Conservation (phyloP, 768 basidiomycete genomes). For the Xerocomus spinulosus region DNA sequence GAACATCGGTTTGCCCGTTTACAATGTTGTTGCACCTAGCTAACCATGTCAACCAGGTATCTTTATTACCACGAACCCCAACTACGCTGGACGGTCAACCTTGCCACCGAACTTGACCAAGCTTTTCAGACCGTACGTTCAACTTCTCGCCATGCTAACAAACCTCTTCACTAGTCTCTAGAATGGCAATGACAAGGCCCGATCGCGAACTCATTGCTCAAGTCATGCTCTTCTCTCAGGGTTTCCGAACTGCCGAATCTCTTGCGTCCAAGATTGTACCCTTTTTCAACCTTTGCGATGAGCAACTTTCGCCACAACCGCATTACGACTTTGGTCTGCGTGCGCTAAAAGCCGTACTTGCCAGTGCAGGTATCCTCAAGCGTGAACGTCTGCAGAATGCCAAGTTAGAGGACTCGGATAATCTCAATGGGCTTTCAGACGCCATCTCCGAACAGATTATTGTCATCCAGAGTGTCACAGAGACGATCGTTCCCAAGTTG, state of each 20-base stretch:
- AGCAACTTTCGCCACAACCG: constrained; percentile 93
- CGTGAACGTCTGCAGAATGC: constrained; percentile 70
- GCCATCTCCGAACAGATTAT: constrained; percentile 88
- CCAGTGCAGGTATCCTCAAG: constrained; percentile 96
- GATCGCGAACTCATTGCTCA: constrained; percentile 98
- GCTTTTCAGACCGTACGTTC: constrained; percentile 82
- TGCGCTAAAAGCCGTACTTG: constrained; percentile 92
- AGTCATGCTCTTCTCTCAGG: constrained; percentile 99
- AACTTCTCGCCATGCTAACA: neutral
- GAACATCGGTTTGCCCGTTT: constrained; percentile 66
- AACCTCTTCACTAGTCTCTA: constrained; percentile 29
- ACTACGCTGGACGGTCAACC: constrained; percentile 95
- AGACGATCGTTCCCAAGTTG: constrained; percentile 97
- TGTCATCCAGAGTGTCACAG: constrained; percentile 95
- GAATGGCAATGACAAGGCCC: constrained; percentile 99
- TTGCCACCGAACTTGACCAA: constrained; percentile 86
- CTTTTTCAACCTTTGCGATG: constrained; percentile 98
- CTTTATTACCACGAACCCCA: constrained; percentile 99
- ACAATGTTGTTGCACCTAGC: neutral
- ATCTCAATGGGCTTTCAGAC: constrained; percentile 59
- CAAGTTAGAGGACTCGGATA: constrained; percentile 38
- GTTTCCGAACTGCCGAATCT: constrained; percentile 95
- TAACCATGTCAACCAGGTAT: constrained; percentile 53
- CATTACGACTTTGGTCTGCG: constrained; percentile 99
- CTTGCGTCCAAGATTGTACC: constrained; percentile 99